Evolutionary conservation across 345 rosid species (phyloP).

Genomic region (Euphorbia pulcherrima): DNA sequence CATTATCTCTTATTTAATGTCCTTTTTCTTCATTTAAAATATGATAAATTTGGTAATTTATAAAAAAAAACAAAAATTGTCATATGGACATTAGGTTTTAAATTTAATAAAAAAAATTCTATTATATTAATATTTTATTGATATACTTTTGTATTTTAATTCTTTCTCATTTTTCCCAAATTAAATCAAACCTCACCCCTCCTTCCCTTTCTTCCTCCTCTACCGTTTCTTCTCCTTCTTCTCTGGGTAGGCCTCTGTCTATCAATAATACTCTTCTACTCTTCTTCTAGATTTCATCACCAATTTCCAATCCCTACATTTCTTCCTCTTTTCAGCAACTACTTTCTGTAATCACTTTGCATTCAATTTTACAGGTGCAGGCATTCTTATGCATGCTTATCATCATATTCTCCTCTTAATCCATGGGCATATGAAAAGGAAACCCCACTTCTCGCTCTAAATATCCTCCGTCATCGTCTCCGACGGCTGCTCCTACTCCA

Average conservation of each 20-base stretch:
- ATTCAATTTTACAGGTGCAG: too few species aligned
- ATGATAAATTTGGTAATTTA: too few species aligned
- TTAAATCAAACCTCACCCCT: not conserved
- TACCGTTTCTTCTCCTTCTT: not conserved
- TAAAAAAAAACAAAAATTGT: too few species aligned
- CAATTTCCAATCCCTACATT: conserved; percentile 24
- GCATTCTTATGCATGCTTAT: conserved; percentile 35
- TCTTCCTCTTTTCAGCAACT: conserved; percentile 24
- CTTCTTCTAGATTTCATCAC: conserved; percentile 36
- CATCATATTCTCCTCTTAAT: too few species aligned
- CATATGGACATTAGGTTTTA: too few species aligned
- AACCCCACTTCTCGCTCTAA: conserved; percentile 54
- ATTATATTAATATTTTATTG: too few species aligned
- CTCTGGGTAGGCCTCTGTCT: conserved; percentile 18
- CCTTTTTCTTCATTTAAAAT: too few species aligned
- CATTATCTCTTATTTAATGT: too few species aligned
- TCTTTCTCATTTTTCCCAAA: not conserved
- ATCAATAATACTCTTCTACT: conserved; percentile 15
- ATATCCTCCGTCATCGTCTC: conserved; percentile 30
- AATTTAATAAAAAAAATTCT: too few species aligned
- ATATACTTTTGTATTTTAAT: too few species aligned
- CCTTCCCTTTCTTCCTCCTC: not conserved
- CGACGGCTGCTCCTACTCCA: conserved; percentile 23
- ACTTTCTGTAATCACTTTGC: not conserved
- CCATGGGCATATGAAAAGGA: conserved; percentile 91